Base-by-base conservation (phyloP, 108 stramenopile species). In the Skeletonema grethae region DNA sequence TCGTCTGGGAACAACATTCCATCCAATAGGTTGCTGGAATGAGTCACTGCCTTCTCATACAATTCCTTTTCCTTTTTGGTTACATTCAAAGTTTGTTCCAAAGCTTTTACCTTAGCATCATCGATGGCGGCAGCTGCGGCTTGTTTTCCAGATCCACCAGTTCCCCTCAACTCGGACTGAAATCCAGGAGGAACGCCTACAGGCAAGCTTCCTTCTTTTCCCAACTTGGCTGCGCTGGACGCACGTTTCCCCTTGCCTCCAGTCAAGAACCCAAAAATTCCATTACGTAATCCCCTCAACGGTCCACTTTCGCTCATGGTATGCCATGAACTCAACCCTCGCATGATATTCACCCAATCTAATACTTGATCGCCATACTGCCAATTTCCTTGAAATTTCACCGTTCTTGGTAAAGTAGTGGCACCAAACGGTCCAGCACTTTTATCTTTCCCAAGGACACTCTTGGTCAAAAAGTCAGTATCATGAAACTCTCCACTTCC, bases 321-420 rank as follows among this genome's bases (percentile, higher is more conserved):
- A 75, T 94, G 89, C 90, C 90, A 94, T 13, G 70, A 73, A 65
- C 86, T 88, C 65, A 94, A 70, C 29, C 74, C 88, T 36, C 72
- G 77, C 90, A 91, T 90, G n/a, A 87, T 77, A 20, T 73, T 73
- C 20, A 94, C 79, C 93, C 93, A 94, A 78, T 94, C 93, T 61
- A 88, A 62, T 62, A 94, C 67, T 39, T 90, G 77, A 65, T 94
- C 90, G 0, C 60, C 79, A 45, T 87, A 85, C 32, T 85, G 77
- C 89, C 88, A 90, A 75, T 93, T 87, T 0, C 93, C 93, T 50
- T 78, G 85, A 66, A 91, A 94, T 34, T 86, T 81, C 7, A 85
- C 85, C 6, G 85, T 85, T 43, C 90, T 63, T 8, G 69, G 69
- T 43, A 89, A 73, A 1, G 82, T 70, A 12, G 87, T 71, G 28